phyloP scores from a whole-genome alignment of 2,329 filamentous ascomycete genomes.

The Calycina herbarum region DNA sequence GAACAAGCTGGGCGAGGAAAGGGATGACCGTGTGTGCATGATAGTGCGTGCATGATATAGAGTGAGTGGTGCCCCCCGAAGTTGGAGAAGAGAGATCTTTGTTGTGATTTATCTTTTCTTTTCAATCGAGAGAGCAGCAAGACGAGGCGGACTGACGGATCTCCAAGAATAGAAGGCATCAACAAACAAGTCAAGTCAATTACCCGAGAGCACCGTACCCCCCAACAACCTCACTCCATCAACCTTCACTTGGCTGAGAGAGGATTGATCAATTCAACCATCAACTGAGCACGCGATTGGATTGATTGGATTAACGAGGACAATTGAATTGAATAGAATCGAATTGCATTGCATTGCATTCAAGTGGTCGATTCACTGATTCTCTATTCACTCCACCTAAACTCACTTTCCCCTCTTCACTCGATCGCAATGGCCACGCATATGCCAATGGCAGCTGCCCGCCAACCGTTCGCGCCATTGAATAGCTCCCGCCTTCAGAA shows the following conservation, averaged over 20 bases:
- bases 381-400: neutral
- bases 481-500: constrained; percentile 68
- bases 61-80: constrained; percentile 4
- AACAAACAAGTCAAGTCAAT: neutral
- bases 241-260: neutral
- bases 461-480: constrained; percentile 76
- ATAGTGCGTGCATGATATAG: neutral
- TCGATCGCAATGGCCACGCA: constrained; percentile 18
- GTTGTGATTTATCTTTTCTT: neutral
- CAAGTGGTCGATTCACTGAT: neutral
- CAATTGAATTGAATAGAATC: neutral
- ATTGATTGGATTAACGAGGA: neutral
- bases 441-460: constrained; percentile 34
- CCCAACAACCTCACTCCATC: neutral
- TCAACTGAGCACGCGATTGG: neutral
- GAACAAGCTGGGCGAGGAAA: no score
- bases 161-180: neutral
- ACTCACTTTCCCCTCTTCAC: no score
- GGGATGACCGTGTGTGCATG: neutral
- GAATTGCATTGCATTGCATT: neutral
- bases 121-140: neutral
- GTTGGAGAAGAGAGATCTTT: neutral
- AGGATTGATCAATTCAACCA: neutral
- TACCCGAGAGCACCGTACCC: neutral
- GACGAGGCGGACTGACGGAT: neutral